Percentiles rank a stretch among this genome's conserved stretches.
These are phyloP conservation scores for Cladosporium velox DNA, from an alignment of 2,329 filamentous ascomycete species.

Conservation along the genomic window DNA sequence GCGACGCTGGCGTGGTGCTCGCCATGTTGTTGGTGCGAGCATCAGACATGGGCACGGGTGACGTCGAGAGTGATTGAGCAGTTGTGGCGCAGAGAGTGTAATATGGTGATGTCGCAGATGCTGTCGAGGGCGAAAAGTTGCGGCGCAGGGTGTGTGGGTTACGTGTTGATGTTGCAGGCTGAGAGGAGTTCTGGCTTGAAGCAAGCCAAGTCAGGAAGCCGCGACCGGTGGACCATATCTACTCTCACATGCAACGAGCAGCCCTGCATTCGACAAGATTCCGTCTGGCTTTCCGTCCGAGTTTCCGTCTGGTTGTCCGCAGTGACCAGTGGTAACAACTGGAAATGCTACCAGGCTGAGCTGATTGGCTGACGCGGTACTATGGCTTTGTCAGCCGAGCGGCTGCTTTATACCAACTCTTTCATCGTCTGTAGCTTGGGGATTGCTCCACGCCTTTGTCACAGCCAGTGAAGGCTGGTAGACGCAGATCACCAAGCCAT, in stretches of 20 bases:
- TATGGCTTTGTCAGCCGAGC: background rate
- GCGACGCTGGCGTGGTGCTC: background rate
- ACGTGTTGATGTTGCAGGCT: background rate
- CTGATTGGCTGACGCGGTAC: background rate
- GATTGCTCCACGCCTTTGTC: background rate
- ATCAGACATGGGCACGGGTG: background rate
- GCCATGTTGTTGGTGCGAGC: background rate
- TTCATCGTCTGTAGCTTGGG: background rate
- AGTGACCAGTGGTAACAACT: background rate
- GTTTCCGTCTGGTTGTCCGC: too few relatives aligned
- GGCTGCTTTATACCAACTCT: background rate
- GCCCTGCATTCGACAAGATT: background rate
- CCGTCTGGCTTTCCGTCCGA: background rate
- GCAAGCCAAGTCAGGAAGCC: background rate
- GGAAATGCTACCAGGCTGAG: background rate
- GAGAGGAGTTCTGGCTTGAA: background rate
- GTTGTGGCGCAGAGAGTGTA: background rate
- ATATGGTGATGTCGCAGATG: background rate
- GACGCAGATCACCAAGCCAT: background rate
- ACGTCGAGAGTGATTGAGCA: background rate
- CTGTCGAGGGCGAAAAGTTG: background rate
- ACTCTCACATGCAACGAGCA: background rate
- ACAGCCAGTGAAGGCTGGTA: background rate
- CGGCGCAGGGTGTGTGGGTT: background rate
- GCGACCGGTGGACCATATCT: background rate